Conservation (phyloP, 345 rosid genomes). For the Linum tenue region DNA sequence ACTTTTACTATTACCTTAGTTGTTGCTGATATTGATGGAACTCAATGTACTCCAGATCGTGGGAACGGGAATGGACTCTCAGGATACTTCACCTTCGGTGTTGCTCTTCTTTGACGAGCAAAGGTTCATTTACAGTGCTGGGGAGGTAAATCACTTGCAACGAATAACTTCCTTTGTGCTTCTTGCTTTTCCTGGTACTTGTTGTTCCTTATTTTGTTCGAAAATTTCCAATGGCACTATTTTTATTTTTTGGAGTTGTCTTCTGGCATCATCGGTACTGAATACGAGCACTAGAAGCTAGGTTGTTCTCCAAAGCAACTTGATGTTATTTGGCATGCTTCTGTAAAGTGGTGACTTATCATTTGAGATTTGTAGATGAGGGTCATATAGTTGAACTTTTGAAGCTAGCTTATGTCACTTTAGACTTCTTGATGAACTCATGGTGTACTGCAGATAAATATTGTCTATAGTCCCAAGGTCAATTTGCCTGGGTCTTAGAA, state of each 20-base stretch:
- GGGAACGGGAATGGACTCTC: slow-evolving; percentile 98
- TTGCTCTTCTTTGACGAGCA: slow-evolving; percentile 86
- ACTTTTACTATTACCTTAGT: no score
- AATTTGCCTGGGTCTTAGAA: no score
- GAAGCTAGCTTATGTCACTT: no score
- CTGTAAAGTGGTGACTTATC: not conserved
- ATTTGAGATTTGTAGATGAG: not conserved
- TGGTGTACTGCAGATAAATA: no score
- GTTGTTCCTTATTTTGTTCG: no score
- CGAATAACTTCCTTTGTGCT: not conserved
- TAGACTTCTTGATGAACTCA: no score
- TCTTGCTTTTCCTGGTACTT: not conserved
- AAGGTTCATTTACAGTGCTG: slow-evolving; percentile 87
- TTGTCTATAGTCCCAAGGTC: no score
- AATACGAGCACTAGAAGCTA: not conserved
- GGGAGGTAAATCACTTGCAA: slow-evolving; percentile 48
- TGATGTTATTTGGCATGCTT: not conserved
- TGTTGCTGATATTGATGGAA: not conserved
- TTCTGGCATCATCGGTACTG: not conserved
- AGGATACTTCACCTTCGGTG: slow-evolving; percentile 86
- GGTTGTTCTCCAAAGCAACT: not conserved
- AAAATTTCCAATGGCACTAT: no score
- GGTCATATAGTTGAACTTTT: no score
- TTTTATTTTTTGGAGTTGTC: no score
- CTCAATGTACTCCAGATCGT: slow-evolving; percentile 37